These are phyloP conservation scores for Daldinia sp. DNA, from an alignment of 2,329 filamentous ascomycete species.

Conservation along the genomic window DNA sequence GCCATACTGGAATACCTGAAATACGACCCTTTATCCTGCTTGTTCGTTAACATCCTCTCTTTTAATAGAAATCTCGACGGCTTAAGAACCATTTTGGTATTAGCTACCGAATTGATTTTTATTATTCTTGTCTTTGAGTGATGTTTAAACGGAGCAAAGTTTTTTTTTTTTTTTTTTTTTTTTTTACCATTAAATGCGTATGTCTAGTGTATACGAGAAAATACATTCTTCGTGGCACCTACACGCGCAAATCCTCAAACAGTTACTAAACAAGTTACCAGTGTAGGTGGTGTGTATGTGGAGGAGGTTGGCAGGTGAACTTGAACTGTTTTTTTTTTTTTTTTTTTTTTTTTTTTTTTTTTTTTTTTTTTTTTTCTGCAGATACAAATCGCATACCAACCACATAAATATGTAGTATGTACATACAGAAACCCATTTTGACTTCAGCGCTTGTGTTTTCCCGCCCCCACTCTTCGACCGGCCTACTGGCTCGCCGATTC, in stretches of 20 bases:
- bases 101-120: not conserved
- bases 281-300: not conserved
- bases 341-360: constrained; percentile 1
- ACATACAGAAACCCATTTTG: not conserved
- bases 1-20: constrained; percentile 3
- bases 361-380: not conserved
- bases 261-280: not conserved
- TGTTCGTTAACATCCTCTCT: constrained; percentile 18
- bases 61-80: not conserved
- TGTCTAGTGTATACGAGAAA: not conserved
- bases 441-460: constrained; percentile 1
- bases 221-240: not conserved
- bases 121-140: not conserved
- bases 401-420: not conserved
- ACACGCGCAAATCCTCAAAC: constrained; percentile 6
- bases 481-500: constrained; percentile 31
- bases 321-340: constrained; percentile 20
- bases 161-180: too few relatives aligned
- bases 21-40: constrained; percentile 29
- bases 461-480: constrained; percentile 5
- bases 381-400: constrained; percentile 5
- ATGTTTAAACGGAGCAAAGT: not conserved
- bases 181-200: not conserved
- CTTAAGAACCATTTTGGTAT: constrained; percentile 3
- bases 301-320: constrained; percentile 42